phyloP scores from a whole-genome alignment of 768 basidiomycete genomes.

The Candolleomyces efflorescens region DNA sequence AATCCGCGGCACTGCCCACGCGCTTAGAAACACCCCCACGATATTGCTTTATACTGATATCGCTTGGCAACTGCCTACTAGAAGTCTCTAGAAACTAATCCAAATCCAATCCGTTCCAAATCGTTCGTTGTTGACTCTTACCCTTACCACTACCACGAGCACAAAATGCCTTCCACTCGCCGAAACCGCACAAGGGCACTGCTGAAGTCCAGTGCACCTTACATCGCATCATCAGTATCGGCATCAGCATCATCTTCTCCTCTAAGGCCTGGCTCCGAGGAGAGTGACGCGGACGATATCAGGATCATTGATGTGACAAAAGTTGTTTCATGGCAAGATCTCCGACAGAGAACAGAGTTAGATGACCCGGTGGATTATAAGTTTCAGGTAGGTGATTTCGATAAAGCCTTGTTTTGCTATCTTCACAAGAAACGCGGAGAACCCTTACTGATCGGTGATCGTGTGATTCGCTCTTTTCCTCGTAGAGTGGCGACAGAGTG shows the following conservation, averaged over 20 bases:
- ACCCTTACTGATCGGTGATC: background rate
- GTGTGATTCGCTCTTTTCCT: background rate
- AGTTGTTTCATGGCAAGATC: background rate
- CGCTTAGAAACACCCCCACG: too few relatives aligned
- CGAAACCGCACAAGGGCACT: background rate
- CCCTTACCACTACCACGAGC: too few relatives aligned
- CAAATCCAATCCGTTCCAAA: too few relatives aligned
- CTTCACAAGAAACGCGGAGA: too few relatives aligned
- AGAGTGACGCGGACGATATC: constrained; percentile 1
- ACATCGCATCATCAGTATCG: background rate
- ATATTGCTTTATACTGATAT: too few relatives aligned
- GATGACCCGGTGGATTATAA: constrained; percentile 3
- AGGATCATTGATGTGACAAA: background rate
- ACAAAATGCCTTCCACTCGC: background rate
- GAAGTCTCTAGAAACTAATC: too few relatives aligned
- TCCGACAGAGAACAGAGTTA: background rate
- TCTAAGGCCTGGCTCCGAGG: constrained; percentile 2
- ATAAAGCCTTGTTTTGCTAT: background rate
- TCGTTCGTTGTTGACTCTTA: too few relatives aligned
- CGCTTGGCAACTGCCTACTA: too few relatives aligned
- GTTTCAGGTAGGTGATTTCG: constrained; percentile 7
- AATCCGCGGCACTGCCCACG: too few relatives aligned
- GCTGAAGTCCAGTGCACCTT: background rate
- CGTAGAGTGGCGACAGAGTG: background rate
- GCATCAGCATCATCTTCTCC: background rate